Evolutionary conservation across 495 filamentous ascomycete genomes (phyloP), one percentile per base, ranked within the genome.

Genomic region (Daldinia childiae): DNA sequence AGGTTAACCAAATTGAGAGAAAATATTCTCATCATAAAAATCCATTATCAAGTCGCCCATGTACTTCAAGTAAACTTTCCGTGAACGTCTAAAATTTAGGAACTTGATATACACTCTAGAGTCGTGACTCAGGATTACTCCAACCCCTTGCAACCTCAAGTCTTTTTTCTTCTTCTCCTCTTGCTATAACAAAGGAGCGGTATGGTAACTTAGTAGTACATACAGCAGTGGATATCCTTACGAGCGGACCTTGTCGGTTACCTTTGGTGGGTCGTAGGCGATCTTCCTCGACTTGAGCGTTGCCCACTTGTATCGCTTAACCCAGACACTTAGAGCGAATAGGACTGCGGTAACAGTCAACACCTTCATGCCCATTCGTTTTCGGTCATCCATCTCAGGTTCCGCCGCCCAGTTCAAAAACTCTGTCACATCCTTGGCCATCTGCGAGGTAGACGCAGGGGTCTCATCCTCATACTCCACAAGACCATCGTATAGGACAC

Each of bases 351-450:
- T 89, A 59, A 97, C 86, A 50, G 89, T 87, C 68, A 99, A 72
- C 38, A 94, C 91, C 89, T 98, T 97, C 88, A 94, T 87, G 78
- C 96, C 96, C 96, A 99, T 99, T 87, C 93, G 95, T 90, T 99
- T 99, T 77, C 96, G 89, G 76, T 95, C 87, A 74, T 99, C 96
- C 93, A 96, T 96, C 88, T 99, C 96, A 51, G 96, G 96, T 86
- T 99, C 96, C 64, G 96, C 93, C 30, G 96, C 84, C 95, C 95
- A 99, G 89, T 99, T 97, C 77, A 99, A 87, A 86, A 99, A 99
- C 85, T 99, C 94, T 41, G 90, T 87, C 59, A 98, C 96, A 78
- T 99, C 96, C 90, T 99, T 99, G 75, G 96, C 96, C 96, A 99
- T 98, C 86, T 99, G 96, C 57, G 94, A 97, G 64, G 94, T 92